A percentile compares a stretch with the other conserved stretches of the same genome.
Evolutionary conservation across 805 yeast genomes (phyloP).

Genomic region (Cyberlindnera meyerae): DNA sequence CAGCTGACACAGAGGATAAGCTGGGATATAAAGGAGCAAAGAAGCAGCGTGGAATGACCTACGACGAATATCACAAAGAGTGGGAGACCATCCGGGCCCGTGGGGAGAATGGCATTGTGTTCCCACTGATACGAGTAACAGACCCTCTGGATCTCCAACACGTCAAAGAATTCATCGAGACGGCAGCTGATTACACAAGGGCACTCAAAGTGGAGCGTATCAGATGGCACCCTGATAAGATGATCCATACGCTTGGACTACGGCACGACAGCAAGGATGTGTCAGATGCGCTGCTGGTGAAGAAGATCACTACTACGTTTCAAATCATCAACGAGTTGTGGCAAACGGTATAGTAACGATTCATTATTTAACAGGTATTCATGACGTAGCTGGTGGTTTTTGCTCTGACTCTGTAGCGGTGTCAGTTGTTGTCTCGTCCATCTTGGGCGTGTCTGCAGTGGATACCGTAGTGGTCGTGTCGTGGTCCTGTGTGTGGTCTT

Average conservation of each 20-base stretch:
- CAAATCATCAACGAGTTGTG: slow-evolving; percentile 39
- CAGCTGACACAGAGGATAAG: not conserved
- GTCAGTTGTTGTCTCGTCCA: slow-evolving; percentile 14
- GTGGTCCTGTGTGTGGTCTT: not conserved
- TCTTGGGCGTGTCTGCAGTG: slow-evolving; percentile 19
- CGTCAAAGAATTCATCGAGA: slow-evolving; percentile 16
- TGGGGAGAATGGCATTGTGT: slow-evolving; percentile 17
- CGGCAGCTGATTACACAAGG: slow-evolving; percentile 8
- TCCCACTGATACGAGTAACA: slow-evolving; percentile 30
- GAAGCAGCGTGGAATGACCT: slow-evolving; percentile 1
- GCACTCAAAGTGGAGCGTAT: slow-evolving; percentile 46
- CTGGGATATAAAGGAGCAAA: not conserved
- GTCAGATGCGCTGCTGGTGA: slow-evolving; percentile 12
- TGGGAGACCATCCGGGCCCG: slow-evolving; percentile 25
- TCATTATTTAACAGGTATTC: not conserved
- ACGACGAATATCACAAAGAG: slow-evolving; percentile 21
- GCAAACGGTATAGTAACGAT: slow-evolving; percentile 18
- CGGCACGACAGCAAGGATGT: slow-evolving; percentile 2
- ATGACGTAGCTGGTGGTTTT: not conserved
- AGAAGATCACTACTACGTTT: slow-evolving; percentile 35
- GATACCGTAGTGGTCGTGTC: slow-evolving; percentile 1
- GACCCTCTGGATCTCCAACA: slow-evolving; percentile 21
- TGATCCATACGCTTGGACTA: slow-evolving; percentile 33
- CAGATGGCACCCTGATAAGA: slow-evolving; percentile 70
- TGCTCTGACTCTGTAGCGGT: not conserved